Evolutionary conservation across 1,284 basidiomycete genomes (phyloP).

Genomic region (Calocybe gambosa): DNA sequence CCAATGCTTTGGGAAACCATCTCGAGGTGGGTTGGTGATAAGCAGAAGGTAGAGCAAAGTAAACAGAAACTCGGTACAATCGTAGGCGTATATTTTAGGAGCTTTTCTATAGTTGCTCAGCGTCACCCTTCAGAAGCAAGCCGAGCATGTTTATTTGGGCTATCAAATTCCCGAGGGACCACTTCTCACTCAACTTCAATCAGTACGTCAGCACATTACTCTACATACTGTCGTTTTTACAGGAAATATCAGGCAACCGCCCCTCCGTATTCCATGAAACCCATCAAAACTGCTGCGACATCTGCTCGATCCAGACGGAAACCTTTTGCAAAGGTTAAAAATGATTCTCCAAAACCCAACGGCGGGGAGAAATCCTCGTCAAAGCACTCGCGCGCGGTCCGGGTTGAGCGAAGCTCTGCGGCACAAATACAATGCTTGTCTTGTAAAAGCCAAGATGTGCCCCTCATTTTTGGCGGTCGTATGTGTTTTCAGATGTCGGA

Average conservation of each 20-base stretch:
- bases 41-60: slow-evolving; percentile 39
- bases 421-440: slow-evolving; percentile 48
- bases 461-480: slow-evolving; percentile 66
- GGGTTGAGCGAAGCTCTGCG: slow-evolving; percentile 19
- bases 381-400: slow-evolving; percentile 28
- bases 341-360: slow-evolving; percentile 1
- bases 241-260: slow-evolving; percentile 34
- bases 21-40: slow-evolving; percentile 50
- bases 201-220: slow-evolving; percentile 29
- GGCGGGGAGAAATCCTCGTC: slow-evolving; percentile 16
- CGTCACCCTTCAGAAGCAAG: slow-evolving; percentile 24
- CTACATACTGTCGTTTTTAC: neutral
- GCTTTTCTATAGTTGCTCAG: neutral
- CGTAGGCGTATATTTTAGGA: slow-evolving; percentile 24
- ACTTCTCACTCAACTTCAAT: slow-evolving; percentile 51
- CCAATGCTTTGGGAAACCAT: slow-evolving; percentile 47
- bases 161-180: slow-evolving; percentile 51
- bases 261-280: slow-evolving; percentile 45
- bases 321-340: slow-evolving; percentile 13
- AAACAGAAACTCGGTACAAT: slow-evolving; percentile 33
- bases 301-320: slow-evolving; percentile 23
- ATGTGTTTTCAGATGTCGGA: slow-evolving; percentile 24
- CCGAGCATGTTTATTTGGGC: slow-evolving; percentile 46
- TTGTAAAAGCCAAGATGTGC: slow-evolving; percentile 63
- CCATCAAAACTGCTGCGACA: slow-evolving; percentile 35